Percentiles rank a stretch among this genome's conserved stretches.
phyloP scores from a whole-genome alignment of 129 eudicot species.

The Artemisia argyi region DNA sequence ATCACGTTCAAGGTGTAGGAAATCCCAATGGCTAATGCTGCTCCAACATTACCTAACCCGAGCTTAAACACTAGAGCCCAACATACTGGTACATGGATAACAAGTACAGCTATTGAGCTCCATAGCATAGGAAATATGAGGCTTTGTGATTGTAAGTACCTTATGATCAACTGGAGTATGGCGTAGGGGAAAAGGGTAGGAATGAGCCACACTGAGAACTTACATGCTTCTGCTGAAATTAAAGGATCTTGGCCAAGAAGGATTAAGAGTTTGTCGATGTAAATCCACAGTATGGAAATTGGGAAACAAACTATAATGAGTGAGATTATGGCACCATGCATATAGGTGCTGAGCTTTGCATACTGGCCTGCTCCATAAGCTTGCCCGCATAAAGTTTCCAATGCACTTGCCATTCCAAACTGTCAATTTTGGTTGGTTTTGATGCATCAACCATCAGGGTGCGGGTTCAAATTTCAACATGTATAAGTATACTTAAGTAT shows the following conservation, averaged over 20 bases:
- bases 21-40: conserved; percentile 48
- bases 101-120: conserved; percentile 37
- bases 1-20: conserved; percentile 41
- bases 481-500: no score
- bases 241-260: conserved; percentile 59
- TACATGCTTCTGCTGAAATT: conserved; percentile 56
- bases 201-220: conserved; percentile 46
- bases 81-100: conserved; percentile 45
- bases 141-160: conserved; percentile 58
- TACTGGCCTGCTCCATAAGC: conserved; percentile 40
- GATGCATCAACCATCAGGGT: not conserved
- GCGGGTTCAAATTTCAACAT: no score
- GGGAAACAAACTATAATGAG: conserved; percentile 33
- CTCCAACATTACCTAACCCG: conserved; percentile 40
- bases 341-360: conserved; percentile 42
- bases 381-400: no score
- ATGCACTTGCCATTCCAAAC: conserved; percentile 48
- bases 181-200: conserved; percentile 45
- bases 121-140: conserved; percentile 52
- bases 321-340: conserved; percentile 42
- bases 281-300: no score
- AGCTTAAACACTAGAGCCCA: conserved; percentile 47
- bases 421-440: conserved; percentile 5
- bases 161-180: conserved; percentile 40
- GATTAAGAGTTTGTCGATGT: no score